These are phyloP conservation scores for Penicillium sp. DNA, from an alignment of 2,329 filamentous ascomycete genomes.

Conservation along the genomic window DNA sequence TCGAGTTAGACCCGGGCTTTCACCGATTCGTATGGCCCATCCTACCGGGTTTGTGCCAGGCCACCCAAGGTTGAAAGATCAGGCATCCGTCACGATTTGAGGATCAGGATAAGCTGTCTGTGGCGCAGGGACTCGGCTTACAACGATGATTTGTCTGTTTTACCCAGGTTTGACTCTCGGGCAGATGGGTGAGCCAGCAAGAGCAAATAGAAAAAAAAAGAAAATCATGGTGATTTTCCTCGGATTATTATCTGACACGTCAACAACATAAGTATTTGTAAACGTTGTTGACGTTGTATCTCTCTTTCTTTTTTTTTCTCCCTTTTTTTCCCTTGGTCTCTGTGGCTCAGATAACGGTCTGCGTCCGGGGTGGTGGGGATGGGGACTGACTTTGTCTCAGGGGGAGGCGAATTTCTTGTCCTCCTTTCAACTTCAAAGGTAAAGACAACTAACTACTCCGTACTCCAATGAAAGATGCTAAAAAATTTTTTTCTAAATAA, in stretches of 20 bases:
- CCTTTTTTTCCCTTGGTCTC: neutral
- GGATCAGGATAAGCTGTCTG: constrained; percentile 17
- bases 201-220: constrained; percentile 2
- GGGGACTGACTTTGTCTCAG: constrained; percentile 10
- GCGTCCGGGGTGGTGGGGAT: constrained; percentile 4
- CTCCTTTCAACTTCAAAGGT: neutral
- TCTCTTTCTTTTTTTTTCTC: neutral
- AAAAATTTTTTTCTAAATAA: neutral
- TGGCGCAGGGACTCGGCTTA: constrained; percentile 18
- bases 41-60: neutral
- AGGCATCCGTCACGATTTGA: constrained; percentile 3
- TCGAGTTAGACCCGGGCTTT: constrained; percentile 17
- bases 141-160: constrained; percentile 4
- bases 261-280: neutral
- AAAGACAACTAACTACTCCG: neutral
- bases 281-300: neutral
- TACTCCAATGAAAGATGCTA: neutral
- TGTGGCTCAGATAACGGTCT: constrained; percentile 14
- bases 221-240: neutral
- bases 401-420: constrained; percentile 10
- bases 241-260: constrained; percentile 19
- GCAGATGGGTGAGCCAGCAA: neutral
- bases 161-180: constrained; percentile 11
- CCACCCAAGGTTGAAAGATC: neutral
- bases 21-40: constrained; percentile 26